Evolutionary conservation across 768 basidiomycete genomes (phyloP).

Genomic region (Artomyces pyxidatus): DNA sequence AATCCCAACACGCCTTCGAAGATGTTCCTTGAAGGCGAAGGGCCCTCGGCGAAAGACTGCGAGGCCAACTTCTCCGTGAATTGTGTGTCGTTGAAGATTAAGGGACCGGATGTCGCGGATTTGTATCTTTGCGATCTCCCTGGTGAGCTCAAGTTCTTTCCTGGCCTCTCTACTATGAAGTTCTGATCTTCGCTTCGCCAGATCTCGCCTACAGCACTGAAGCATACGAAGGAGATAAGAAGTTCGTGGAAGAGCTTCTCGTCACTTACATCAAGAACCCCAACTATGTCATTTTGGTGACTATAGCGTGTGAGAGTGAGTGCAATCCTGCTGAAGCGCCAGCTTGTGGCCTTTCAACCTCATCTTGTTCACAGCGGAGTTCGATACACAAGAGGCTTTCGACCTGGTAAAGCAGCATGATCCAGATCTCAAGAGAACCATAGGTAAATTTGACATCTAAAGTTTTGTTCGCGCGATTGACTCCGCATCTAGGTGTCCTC

Average conservation of each 20-base stretch:
- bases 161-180: background rate
- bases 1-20: slow-evolving; percentile 35
- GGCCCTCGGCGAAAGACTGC: slow-evolving; percentile 18
- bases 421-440: slow-evolving; percentile 55
- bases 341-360: background rate
- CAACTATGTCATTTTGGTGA: slow-evolving; percentile 54
- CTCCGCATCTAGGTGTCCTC: slow-evolving; percentile 6
- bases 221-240: slow-evolving; percentile 46
- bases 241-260: slow-evolving; percentile 51
- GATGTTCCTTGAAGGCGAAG: slow-evolving; percentile 32
- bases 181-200: slow-evolving; percentile 14
- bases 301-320: slow-evolving; percentile 59
- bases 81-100: slow-evolving; percentile 28
- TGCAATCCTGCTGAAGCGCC: background rate
- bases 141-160: slow-evolving; percentile 19
- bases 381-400: slow-evolving; percentile 72
- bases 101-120: slow-evolving; percentile 31
- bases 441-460: slow-evolving; percentile 39
- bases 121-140: slow-evolving; percentile 35
- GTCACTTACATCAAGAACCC: slow-evolving; percentile 51
- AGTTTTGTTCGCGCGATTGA: background rate
- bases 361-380: slow-evolving; percentile 49
- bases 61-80: slow-evolving; percentile 30
- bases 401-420: slow-evolving; percentile 54
- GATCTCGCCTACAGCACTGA: slow-evolving; percentile 47